A percentile compares a stretch with the other conserved stretches of the same genome.
Conservation (phyloP, 139 green algal genomes). For the Chlorella sp. region DNA sequence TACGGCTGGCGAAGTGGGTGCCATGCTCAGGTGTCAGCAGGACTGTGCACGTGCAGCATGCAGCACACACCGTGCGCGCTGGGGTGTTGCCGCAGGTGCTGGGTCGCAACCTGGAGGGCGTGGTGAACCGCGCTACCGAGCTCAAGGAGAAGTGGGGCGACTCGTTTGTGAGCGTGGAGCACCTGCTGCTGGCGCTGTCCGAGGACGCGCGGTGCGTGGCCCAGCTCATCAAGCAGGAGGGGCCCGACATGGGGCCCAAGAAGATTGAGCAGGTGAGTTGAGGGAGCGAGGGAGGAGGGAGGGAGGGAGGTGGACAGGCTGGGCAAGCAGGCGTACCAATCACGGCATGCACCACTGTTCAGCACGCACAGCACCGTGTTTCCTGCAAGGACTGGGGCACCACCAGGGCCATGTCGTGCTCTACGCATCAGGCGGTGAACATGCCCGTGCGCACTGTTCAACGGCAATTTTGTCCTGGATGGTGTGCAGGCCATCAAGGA, state of each 20-base stretch:
- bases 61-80: not conserved
- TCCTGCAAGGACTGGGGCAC: too few species aligned
- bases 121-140: conserved; percentile 75
- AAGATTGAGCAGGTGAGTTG: conserved; percentile 72
- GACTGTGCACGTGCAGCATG: not conserved
- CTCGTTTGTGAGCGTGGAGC: conserved; percentile 88
- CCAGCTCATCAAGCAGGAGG: conserved; percentile 52
- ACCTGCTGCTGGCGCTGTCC: conserved; percentile 82
- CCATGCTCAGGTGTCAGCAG: too few species aligned
- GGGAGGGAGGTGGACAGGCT: not conserved
- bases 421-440: too few species aligned
- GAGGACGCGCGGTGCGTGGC: conserved; percentile 77
- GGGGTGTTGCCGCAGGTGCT: conserved; percentile 60
- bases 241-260: conserved; percentile 54
- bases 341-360: too few species aligned
- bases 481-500: conserved; percentile 46
- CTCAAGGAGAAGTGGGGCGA: conserved; percentile 71
- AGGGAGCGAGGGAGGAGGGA: too few species aligned
- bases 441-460: too few species aligned
- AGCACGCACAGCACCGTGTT: too few species aligned
- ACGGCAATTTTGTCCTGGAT: too few species aligned
- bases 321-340: too few species aligned
- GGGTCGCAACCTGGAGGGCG: conserved; percentile 82
- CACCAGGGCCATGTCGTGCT: too few species aligned
- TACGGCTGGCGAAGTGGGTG: not conserved